A percentile compares a stretch with the other conserved stretches of the same genome.
These are phyloP conservation scores for Phytophthora idaei DNA, from an alignment of 352 stramenopile genomes.

Conservation along the genomic window DNA sequence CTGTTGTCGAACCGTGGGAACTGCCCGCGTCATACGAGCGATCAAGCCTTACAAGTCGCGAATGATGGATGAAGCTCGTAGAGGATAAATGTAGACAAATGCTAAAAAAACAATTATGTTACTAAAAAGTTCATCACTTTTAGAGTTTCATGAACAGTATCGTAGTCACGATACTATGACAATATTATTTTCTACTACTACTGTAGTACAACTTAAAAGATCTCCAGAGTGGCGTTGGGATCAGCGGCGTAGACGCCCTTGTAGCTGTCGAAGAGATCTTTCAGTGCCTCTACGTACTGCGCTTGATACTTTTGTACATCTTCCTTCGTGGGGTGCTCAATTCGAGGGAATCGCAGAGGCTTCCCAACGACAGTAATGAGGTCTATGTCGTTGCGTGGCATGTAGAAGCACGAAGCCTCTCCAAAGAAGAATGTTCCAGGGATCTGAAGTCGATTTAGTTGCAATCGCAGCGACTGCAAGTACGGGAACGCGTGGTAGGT, in stretches of 20 bases:
- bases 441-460: slow-evolving; percentile 83
- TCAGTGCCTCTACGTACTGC: slow-evolving; percentile 84
- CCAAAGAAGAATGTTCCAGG: slow-evolving; percentile 82
- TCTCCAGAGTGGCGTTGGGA: slow-evolving; percentile 53
- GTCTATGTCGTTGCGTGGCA: slow-evolving; percentile 76
- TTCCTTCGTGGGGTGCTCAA: slow-evolving; percentile 85
- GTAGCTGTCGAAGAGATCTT: slow-evolving; percentile 87
- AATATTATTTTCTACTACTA: too few species aligned
- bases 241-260: slow-evolving; percentile 80
- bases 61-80: slow-evolving; percentile 65
- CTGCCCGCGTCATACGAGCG: slow-evolving; percentile 47
- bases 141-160: too few species aligned
- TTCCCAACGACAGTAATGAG: slow-evolving; percentile 91
- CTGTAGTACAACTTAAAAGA: slow-evolving; percentile 40
- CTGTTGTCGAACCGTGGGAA: neutral
- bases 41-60: slow-evolving; percentile 84
- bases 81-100: slow-evolving; percentile 25
- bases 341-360: slow-evolving; percentile 83
- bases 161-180: too few species aligned
- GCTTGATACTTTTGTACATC: slow-evolving; percentile 91
- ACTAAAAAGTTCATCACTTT: slow-evolving; percentile 6
- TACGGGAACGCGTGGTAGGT: slow-evolving; percentile 88
- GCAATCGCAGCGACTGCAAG: slow-evolving; percentile 70
- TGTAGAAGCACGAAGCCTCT: slow-evolving; percentile 72
- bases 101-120: slow-evolving; percentile 14